Percentiles rank a stretch among this genome's conserved stretches.
phyloP scores from a whole-genome alignment of 257 asterid genomes.

The Nicotiana noctiflora region DNA sequence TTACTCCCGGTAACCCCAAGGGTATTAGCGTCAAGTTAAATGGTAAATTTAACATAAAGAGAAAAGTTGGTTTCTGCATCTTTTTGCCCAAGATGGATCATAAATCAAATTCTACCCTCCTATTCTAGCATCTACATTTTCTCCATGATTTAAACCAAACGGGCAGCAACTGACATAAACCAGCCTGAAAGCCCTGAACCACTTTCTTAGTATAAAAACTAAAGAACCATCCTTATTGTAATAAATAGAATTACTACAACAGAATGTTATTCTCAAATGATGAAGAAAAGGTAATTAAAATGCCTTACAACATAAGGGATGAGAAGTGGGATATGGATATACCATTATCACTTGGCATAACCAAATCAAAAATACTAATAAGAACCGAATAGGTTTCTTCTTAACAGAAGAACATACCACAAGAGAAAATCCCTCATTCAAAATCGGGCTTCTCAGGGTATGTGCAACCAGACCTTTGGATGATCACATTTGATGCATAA shows the following conservation, averaged over 20 bases:
- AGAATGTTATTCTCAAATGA: background rate
- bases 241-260: background rate
- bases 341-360: background rate
- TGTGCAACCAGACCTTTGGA: conserved; percentile 88
- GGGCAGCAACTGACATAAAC: background rate
- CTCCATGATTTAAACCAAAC: background rate
- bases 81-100: background rate
- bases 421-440: conserved; percentile 22
- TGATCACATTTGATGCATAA: conserved; percentile 73
- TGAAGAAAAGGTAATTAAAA: background rate
- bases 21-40: too few species aligned
- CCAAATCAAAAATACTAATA: background rate
- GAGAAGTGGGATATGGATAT: background rate
- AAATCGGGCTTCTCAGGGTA: conserved; percentile 82
- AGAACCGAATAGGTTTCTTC: background rate
- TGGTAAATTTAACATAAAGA: too few species aligned
- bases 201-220: background rate
- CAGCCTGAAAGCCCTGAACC: too few species aligned
- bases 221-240: background rate
- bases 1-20: too few species aligned
- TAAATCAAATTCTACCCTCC: too few species aligned
- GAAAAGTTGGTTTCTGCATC: background rate
- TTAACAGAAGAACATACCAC: background rate
- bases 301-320: background rate
- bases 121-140: background rate